Percentiles rank a stretch among this genome's conserved stretches.
Evolutionary conservation across 306 rosid genomes (phyloP).

Genomic region (Erythrophleum fordii): DNA sequence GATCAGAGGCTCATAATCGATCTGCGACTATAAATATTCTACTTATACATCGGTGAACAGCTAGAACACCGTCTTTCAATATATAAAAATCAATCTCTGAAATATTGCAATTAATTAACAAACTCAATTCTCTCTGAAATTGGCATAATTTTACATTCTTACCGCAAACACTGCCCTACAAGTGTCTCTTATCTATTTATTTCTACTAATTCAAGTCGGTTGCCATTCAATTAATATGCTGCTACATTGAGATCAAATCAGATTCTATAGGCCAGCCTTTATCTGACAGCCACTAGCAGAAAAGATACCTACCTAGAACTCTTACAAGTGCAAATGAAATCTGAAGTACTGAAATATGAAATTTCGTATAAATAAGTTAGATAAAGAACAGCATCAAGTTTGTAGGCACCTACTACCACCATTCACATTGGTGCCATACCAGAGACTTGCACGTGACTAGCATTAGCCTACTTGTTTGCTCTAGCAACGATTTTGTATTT

Average conservation of each 20-base stretch:
- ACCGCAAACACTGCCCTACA: background rate
- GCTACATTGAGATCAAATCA: background rate
- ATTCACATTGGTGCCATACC: background rate
- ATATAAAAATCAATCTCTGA: background rate
- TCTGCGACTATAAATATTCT: no score
- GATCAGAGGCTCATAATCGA: no score
- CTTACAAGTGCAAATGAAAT: background rate
- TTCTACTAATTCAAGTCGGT: no score
- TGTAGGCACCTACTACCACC: background rate
- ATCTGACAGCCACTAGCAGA: background rate
- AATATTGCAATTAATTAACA: background rate
- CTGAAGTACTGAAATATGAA: background rate
- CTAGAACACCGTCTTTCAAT: background rate
- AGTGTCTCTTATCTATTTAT: no score
- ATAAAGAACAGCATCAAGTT: background rate
- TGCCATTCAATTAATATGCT: background rate
- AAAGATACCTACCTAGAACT: background rate
- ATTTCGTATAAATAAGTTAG: background rate
- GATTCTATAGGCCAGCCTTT: background rate
- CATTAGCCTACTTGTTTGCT: slow-evolving; percentile 41
- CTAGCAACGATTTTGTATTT: slow-evolving; percentile 85
- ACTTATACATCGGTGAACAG: no score
- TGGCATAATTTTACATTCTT: background rate
- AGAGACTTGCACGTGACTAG: background rate
- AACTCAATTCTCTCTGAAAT: background rate